Evolutionary conservation across 164 flowering plant genomes (phyloP).

Genomic region (Nelumbo lutea): DNA sequence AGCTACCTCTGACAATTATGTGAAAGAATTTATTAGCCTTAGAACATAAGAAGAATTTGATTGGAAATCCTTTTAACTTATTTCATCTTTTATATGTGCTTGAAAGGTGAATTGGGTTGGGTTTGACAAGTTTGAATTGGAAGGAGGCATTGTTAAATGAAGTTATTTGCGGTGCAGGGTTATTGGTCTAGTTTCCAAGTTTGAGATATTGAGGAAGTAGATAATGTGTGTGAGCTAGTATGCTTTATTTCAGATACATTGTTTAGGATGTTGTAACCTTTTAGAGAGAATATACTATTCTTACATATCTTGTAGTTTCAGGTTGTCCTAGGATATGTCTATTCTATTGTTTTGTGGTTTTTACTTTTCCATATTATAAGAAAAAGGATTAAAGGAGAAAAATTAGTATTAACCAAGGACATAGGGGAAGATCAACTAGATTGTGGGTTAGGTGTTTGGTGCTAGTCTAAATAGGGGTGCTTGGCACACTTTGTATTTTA

Average conservation of each 20-base stretch:
- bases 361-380: no score
- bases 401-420: no score
- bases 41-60: not conserved
- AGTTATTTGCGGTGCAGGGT: conserved; percentile 53
- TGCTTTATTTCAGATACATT: conserved; percentile 52
- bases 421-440: no score
- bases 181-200: conserved; percentile 76
- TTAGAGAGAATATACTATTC: conserved; percentile 49
- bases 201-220: conserved; percentile 81
- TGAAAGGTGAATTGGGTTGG: conserved; percentile 73
- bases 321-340: conserved; percentile 18
- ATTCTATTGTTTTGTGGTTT: no score
- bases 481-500: no score
- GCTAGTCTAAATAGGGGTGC: no score
- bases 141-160: conserved; percentile 26
- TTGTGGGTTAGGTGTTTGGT: no score
- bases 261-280: conserved; percentile 57
- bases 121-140: conserved; percentile 61
- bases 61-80: not conserved
- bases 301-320: conserved; percentile 49
- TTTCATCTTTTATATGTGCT: not conserved
- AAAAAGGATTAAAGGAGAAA: no score
- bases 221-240: conserved; percentile 62
- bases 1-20: no score
- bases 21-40: not conserved